Evolutionary conservation across 352 stramenopile species (phyloP).

Genomic region (Globisporangium parvum): DNA sequence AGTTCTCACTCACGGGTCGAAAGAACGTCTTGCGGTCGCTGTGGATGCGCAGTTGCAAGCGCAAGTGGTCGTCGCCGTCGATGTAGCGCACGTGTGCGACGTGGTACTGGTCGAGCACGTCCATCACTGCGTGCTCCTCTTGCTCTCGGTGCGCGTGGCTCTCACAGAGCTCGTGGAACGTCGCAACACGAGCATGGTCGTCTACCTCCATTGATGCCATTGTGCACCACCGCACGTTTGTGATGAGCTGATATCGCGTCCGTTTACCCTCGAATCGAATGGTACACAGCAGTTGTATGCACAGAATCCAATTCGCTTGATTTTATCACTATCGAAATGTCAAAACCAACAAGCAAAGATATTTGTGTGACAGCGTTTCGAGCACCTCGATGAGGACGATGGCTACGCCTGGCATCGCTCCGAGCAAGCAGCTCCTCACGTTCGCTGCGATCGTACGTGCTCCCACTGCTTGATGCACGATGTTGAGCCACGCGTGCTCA

Average conservation of each 20-base stretch:
- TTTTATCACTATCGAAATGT: too few relatives aligned
- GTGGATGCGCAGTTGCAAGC: slow-evolving; percentile 36
- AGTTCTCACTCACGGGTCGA: slow-evolving; percentile 28
- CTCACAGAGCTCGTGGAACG: slow-evolving; percentile 2
- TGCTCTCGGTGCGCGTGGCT: neutral
- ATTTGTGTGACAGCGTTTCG: too few relatives aligned
- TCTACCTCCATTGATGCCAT: neutral
- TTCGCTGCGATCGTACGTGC: slow-evolving; percentile 29
- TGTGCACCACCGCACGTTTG: too few relatives aligned
- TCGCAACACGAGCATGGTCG: neutral
- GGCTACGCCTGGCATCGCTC: neutral
- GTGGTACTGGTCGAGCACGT: slow-evolving; percentile 4
- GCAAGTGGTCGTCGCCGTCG: slow-evolving; percentile 40
- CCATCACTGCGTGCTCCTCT: neutral
- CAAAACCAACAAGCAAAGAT: too few relatives aligned
- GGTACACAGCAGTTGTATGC: too few relatives aligned
- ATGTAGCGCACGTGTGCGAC: slow-evolving; percentile 47
- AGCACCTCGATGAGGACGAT: too few relatives aligned
- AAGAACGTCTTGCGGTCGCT: slow-evolving; percentile 51
- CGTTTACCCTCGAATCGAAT: too few relatives aligned
- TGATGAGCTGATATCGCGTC: too few relatives aligned
- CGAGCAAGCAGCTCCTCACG: slow-evolving; percentile 27
- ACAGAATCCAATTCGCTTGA: too few relatives aligned
- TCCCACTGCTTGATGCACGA: neutral
- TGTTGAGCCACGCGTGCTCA: too few relatives aligned